Evolutionary conservation across 1,139 yeast species (phyloP), one percentile per base, ranked within the genome.

Genomic region (Kodamaea anthophila): DNA sequence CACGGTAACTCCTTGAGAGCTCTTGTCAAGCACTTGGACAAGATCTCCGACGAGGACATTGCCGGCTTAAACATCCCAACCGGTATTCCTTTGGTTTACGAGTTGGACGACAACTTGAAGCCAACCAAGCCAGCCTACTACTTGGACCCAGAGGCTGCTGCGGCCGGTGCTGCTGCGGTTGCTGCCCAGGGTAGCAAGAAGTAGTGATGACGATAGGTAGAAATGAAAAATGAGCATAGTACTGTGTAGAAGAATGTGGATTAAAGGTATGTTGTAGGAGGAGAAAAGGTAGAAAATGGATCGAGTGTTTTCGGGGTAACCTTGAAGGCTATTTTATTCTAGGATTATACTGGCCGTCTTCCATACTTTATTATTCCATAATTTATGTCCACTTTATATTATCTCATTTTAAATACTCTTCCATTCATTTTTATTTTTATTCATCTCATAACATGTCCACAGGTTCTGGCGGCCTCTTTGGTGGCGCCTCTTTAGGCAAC

Each of bases 1-100:
- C 98, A 91, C 72, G 98, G 98, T 68, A 91, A 91, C 84, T 88
- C 97, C 36, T 76, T 91, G 65, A 84, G 98, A 75, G 97, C 86
- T 44, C 72, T 91, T 47, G 96, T 88, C 55, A 91, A 88, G 78
- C 88, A 87, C 73, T 82, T 91, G 69, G 97, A 91, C 68, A 75
- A 77, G 51, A 85, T 91, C 59, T 83, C 96, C 41, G 96, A 86
- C 56, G 88, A 66, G 15, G 96, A 84, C 46, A 91, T 91, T 58
- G 91, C 96, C 42, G 86, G 81, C 43, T 79, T 88, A 61, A 88
- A 88, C 79, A 86, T 88, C 59, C 97, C 97, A 65, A 91, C 98
- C 51, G 98, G 96, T 74, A 91, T 88, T 47, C 98, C 98, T 58
- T 79, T 91, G 68, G 96, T 91, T 41, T 91, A 85, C 70, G 97